Evolutionary conservation across 2,329 filamentous ascomycete species (phyloP).

Genomic region (Penicillium freii): DNA sequence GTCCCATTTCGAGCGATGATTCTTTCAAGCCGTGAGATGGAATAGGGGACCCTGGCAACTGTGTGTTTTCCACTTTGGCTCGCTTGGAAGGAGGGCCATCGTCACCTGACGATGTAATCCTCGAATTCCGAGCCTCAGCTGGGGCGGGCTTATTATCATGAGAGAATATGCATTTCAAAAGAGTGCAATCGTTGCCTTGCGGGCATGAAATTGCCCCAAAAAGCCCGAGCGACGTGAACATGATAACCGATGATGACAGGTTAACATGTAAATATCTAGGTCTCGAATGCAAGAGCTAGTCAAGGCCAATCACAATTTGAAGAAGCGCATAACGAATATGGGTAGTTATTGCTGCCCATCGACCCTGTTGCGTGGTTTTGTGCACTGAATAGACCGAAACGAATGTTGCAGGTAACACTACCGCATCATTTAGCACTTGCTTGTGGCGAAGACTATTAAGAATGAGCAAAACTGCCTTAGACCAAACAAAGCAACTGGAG

Average conservation of each 20-base stretch:
- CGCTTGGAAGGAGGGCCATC: slow-evolving; percentile 33
- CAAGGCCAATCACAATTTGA: neutral
- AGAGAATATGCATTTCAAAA: slow-evolving; percentile 59
- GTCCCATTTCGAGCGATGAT: neutral
- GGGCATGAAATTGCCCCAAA: slow-evolving; percentile 57
- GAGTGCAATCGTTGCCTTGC: slow-evolving; percentile 48
- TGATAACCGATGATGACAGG: slow-evolving; percentile 26
- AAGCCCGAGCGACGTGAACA: slow-evolving; percentile 57
- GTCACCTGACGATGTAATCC: slow-evolving; percentile 18
- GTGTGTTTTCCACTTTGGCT: slow-evolving; percentile 18
- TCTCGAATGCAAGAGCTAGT: neutral
- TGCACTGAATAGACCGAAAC: neutral
- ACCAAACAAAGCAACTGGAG: neutral
- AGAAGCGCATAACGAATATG: neutral
- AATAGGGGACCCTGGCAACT: neutral
- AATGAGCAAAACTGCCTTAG: neutral
- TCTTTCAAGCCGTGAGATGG: neutral
- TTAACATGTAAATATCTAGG: neutral
- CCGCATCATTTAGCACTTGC: neutral
- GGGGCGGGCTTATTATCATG: slow-evolving; percentile 40
- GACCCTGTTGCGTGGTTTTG: neutral
- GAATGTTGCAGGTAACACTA: neutral
- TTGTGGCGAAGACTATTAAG: neutral
- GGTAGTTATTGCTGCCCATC: neutral
- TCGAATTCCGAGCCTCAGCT: neutral